Base-by-base conservation (phyloP, 257 asterid species). In the Salvia hispanica region DNA sequence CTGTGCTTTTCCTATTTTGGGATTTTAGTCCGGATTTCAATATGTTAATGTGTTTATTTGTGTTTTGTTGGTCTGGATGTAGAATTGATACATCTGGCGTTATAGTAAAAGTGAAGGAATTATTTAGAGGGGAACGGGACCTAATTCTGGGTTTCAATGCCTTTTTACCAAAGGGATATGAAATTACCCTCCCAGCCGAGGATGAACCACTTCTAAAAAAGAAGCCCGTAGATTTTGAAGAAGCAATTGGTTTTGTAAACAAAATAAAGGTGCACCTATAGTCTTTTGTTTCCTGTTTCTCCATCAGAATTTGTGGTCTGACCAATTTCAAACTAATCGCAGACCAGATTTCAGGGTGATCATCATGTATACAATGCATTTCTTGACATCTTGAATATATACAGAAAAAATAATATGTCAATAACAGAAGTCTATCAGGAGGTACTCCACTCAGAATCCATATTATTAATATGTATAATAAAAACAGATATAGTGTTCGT, bases 121-220 rank as follows among this genome's bases (percentile, higher is more conserved):
- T 91, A 74, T 91, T 94, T 78, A 84, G 72, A 73, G 99, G 91
- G 48, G 91, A 91, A 45, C 73, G 80, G 74, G 78, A 84, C 85
- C 86, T 94, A 58, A 87, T 91, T 79, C 78, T 91, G 84, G 99
- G 98, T 50, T 91, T 94, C 87, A 94, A 91, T 87, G 79, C 96
- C 81, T 94, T 91, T 78, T 76, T 94, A 76, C 99, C 99, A 0
- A 86, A 81, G 82, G 96, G 95, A 65, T 87, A 66, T 68, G 87
- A 84, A 76, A 88, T 85, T 77, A 80, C 82, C 63, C 90, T 84
- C 76, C 78, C 82, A 3, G 71, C 73, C 8, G 96, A 84, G 80
- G 91, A 85, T 28, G 96, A 87, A 74, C 81, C 80, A n/a, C 77
- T 78, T 72, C 81, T 61, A 7, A 83, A 70, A 72, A 91, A 86